These are phyloP conservation scores for Arabidopsis lyrata DNA, from an alignment of 441 rosid genomes.

Conservation along the genomic window DNA sequence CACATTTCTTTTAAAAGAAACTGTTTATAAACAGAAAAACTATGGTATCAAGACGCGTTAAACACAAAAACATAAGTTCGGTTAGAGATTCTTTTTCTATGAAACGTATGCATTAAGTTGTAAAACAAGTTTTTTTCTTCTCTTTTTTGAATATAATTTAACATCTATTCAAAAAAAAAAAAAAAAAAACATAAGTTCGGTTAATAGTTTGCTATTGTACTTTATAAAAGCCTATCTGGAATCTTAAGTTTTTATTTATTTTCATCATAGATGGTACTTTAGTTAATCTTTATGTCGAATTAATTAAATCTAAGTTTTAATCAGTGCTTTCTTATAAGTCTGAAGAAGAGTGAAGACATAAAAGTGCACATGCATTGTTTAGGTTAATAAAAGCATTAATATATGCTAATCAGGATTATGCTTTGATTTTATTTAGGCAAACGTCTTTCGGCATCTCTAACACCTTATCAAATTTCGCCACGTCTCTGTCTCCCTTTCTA, in stretches of 20 bases:
- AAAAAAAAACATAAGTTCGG: constrained; percentile 29
- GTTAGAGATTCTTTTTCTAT: too few relatives aligned
- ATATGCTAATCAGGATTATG: constrained; percentile 37
- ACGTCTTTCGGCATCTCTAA: constrained; percentile 38
- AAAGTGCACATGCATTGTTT: constrained; percentile 45
- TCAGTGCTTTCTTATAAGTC: constrained; percentile 12
- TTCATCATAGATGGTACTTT: constrained; percentile 12
- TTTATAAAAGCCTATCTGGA: constrained; percentile 38
- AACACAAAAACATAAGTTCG: constrained; percentile 32
- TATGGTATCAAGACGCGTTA: constrained; percentile 30
- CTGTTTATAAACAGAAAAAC: background rate
- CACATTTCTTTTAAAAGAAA: background rate
- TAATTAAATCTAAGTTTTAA: background rate
- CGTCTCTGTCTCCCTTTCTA: constrained; percentile 7
- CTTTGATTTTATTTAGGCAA: constrained; percentile 43
- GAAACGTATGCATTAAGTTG: too few relatives aligned
- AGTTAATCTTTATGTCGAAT: background rate
- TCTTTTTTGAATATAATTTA: too few relatives aligned
- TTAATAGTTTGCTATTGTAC: constrained; percentile 27
- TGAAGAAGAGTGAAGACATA: constrained; percentile 31
- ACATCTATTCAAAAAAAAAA: too few relatives aligned
- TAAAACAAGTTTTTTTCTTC: too few relatives aligned
- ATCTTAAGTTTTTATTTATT: constrained; percentile 20
- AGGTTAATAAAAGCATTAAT: constrained; percentile 27
- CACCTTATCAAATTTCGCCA: constrained; percentile 24